These are phyloP conservation scores for Leptosphaerulina australis DNA, from an alignment of 2,329 filamentous ascomycete species.

Conservation along the genomic window DNA sequence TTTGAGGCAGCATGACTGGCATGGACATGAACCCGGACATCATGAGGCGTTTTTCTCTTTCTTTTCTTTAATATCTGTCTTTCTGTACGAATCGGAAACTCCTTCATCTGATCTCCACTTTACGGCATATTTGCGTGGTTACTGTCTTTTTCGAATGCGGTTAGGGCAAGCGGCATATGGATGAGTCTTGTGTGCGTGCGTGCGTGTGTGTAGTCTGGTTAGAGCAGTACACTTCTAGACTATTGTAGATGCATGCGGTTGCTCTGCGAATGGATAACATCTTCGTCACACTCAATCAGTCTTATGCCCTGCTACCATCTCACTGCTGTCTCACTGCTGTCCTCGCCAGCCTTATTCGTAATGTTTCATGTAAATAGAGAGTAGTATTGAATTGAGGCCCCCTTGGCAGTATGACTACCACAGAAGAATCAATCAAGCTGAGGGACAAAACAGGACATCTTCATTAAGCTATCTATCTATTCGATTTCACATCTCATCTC, in stretches of 20 bases:
- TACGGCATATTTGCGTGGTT: constrained; percentile 8
- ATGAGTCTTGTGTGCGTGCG: background rate
- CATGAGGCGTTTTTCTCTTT: constrained; percentile 30
- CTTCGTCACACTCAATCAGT: background rate
- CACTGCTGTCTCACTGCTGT: no score
- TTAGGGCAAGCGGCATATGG: background rate
- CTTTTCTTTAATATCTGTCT: constrained; percentile 9
- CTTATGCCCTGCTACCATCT: no score
- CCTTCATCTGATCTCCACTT: constrained; percentile 11
- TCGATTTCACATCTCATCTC: no score
- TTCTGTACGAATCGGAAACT: constrained; percentile 7
- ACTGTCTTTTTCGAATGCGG: constrained; percentile 9
- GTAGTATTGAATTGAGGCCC: no score
- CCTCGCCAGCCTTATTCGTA: no score
- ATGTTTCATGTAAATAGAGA: no score
- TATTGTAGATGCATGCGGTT: constrained; percentile 10
- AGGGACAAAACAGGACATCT: no score
- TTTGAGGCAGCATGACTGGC: constrained; percentile 12
- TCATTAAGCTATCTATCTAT: no score
- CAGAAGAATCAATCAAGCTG: no score
- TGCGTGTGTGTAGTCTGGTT: constrained; percentile 1
- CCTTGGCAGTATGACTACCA: no score
- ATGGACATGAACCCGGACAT: constrained; percentile 20
- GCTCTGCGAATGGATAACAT: constrained; percentile 2
- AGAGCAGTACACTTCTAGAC: constrained; percentile 8